Conservation (phyloP, 352 stramenopile genomes). For the Phytophthora citricola region DNA sequence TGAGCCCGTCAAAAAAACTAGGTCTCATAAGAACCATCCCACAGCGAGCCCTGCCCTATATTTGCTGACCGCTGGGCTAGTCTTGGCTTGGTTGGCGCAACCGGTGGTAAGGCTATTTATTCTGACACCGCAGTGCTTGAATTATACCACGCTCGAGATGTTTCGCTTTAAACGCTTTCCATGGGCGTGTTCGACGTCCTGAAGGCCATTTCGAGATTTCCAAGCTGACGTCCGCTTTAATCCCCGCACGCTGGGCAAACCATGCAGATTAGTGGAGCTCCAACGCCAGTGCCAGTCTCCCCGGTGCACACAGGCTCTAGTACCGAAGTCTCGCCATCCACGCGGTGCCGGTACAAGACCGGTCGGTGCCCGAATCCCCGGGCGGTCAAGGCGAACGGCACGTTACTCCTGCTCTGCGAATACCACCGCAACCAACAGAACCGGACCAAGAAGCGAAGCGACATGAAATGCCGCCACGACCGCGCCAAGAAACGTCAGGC, state of each 20-base stretch:
- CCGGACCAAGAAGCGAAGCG: slow-evolving; percentile 87
- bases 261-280: slow-evolving; percentile 23
- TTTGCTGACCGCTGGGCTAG: slow-evolving; percentile 24
- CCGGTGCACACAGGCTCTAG: not conserved
- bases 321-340: slow-evolving; percentile 8
- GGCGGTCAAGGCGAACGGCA: slow-evolving; percentile 80
- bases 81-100: slow-evolving; percentile 9
- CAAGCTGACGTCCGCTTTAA: slow-evolving; percentile 9
- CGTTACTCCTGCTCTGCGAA: slow-evolving; percentile 78
- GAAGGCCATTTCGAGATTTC: slow-evolving; percentile 35
- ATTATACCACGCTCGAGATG: slow-evolving; percentile 9
- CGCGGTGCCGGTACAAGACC: slow-evolving; percentile 83
- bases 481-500: slow-evolving; percentile 65
- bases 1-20: not conserved
- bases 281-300: not conserved
- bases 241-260: slow-evolving; percentile 4
- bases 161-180: slow-evolving; percentile 14
- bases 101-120: slow-evolving; percentile 32
- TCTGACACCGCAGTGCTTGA: slow-evolving; percentile 14
- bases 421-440: slow-evolving; percentile 87
- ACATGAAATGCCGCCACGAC: slow-evolving; percentile 81
- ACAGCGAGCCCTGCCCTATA: slow-evolving; percentile 20
- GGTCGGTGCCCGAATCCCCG: slow-evolving; percentile 73
- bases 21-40: slow-evolving; percentile 37
- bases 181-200: not conserved